These are phyloP conservation scores for Periconia sp. DNA, from an alignment of 2,329 filamentous ascomycete genomes.

Conservation along the genomic window DNA sequence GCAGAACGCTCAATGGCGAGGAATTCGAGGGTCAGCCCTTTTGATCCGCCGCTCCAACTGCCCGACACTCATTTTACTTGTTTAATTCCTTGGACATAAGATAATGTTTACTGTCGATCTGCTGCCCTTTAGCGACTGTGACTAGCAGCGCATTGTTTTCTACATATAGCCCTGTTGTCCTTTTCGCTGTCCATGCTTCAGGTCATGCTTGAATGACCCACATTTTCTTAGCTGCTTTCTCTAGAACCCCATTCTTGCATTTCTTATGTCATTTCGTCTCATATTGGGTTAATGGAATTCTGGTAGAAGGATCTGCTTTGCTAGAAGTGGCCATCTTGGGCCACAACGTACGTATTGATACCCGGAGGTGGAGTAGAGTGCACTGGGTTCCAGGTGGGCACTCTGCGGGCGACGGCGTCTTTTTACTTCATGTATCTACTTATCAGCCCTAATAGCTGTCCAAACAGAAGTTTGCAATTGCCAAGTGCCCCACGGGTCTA, in stretches of 20 bases:
- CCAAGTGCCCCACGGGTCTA: too few species aligned
- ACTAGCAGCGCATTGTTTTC: not conserved
- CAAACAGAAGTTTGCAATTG: not conserved
- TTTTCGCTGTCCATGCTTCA: not conserved
- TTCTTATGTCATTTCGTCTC: too few species aligned
- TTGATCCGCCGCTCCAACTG: conserved; percentile 9
- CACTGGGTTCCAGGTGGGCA: conserved; percentile 24
- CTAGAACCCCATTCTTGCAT: too few species aligned
- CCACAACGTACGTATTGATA: conserved; percentile 34
- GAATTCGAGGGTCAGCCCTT: conserved; percentile 32
- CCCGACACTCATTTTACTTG: not conserved
- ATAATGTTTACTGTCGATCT: conserved; percentile 39
- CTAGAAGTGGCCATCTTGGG: not conserved
- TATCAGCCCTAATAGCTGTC: conserved; percentile 8
- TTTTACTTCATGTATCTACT: conserved; percentile 13
- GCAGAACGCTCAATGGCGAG: conserved; percentile 73
- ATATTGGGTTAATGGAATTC: conserved; percentile 13
- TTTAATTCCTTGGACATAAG: conserved; percentile 8
- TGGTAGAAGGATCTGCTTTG: not conserved
- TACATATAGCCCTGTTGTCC: not conserved
- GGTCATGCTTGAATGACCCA: not conserved
- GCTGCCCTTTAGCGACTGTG: conserved; percentile 29
- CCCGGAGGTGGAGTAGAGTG: conserved; percentile 29
- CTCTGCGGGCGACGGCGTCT: conserved; percentile 7
- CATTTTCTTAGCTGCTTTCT: not conserved